phyloP scores from a whole-genome alignment of 2,329 filamentous ascomycete genomes.

The Plectosphaerella plurivora region DNA sequence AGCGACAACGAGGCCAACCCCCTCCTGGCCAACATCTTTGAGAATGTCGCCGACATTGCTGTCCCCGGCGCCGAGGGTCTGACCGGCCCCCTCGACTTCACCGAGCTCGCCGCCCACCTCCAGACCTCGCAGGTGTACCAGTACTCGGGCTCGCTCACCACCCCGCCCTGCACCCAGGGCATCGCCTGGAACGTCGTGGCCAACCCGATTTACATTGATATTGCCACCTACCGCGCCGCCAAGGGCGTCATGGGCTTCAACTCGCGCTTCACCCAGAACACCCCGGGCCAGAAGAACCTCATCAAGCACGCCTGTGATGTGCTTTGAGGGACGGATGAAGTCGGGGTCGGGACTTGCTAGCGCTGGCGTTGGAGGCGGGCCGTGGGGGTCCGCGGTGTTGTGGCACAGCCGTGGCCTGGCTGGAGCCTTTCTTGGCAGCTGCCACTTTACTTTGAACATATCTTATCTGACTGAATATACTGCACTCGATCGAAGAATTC shows the following conservation, averaged over 20 bases:
- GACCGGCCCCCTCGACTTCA: constrained; percentile 36
- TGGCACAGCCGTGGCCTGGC: neutral
- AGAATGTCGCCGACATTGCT: constrained; percentile 31
- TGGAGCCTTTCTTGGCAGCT: neutral
- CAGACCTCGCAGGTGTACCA: constrained; percentile 33
- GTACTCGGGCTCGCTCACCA: constrained; percentile 58
- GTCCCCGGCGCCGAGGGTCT: constrained; percentile 29
- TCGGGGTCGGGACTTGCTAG: neutral
- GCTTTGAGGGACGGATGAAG: neutral
- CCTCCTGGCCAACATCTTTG: constrained; percentile 31
- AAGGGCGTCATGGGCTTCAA: constrained; percentile 54
- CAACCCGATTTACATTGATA: constrained; percentile 40
- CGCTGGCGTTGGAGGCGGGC: neutral
- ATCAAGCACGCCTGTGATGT: constrained; percentile 17
- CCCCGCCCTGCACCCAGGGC: constrained; percentile 56
- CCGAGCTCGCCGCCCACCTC: constrained; percentile 29
- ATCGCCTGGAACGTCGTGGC: constrained; percentile 49
- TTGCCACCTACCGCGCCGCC: constrained; percentile 44
- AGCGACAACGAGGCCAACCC: constrained; percentile 11
- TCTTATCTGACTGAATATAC: neutral
- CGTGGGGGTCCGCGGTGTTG: neutral
- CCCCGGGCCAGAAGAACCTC: constrained; percentile 38
- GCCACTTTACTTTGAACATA: neutral
- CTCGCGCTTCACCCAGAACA: constrained; percentile 48
- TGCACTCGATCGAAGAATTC: too few relatives aligned